A percentile compares a stretch with the other conserved stretches of the same genome.
These are phyloP conservation scores for Oehlia diaphana DNA, from an alignment of 192 early-diverging fungal species.

Conservation along the genomic window DNA sequence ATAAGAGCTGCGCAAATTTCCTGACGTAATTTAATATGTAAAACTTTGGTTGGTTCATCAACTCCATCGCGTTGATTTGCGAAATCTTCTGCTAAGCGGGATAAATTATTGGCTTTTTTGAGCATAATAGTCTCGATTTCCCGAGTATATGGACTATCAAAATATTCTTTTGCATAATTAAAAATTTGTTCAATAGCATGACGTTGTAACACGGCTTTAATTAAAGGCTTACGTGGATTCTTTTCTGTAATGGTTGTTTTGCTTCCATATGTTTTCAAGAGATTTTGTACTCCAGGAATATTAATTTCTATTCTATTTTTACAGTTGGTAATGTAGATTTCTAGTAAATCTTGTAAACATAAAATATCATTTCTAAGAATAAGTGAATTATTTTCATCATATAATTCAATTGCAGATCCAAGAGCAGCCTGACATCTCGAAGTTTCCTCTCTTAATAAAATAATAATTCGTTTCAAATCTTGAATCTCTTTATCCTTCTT, in stretches of 20 bases:
- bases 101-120: background rate
- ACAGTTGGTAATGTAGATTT: background rate
- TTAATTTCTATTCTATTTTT: constrained; percentile 8
- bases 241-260: too few relatives aligned
- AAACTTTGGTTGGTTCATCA: background rate
- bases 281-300: background rate
- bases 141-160: background rate
- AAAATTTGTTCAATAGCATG: background rate
- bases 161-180: background rate
- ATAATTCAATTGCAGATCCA: constrained; percentile 3
- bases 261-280: background rate
- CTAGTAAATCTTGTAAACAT: constrained; percentile 1
- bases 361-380: background rate
- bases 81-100: background rate
- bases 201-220: constrained; percentile 4
- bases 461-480: too few relatives aligned
- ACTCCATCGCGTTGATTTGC: background rate
- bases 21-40: constrained; percentile 10
- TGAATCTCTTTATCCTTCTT: too few relatives aligned
- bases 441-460: too few relatives aligned
- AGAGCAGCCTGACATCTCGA: constrained; percentile 2
- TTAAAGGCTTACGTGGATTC: background rate
- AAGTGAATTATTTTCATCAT: constrained; percentile 20
- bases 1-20: background rate
- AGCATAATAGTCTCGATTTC: background rate